Percentiles rank a stretch among this genome's conserved stretches.
Conservation (phyloP, 2,329 filamentous ascomycete genomes). For the Fusarium transvaalense region DNA sequence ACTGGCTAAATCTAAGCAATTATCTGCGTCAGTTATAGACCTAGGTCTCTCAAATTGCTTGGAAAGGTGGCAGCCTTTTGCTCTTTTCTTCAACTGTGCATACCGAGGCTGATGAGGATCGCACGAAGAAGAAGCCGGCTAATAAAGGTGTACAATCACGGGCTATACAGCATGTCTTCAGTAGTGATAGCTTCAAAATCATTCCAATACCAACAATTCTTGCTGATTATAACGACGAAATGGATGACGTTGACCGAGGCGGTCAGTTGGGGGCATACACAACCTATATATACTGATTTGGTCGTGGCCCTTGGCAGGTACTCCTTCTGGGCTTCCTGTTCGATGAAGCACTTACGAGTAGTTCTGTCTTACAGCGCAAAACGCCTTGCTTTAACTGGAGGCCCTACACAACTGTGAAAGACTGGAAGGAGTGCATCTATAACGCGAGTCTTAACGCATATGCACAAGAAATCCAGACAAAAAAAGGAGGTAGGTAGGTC, state of each 20-base stretch:
- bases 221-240: neutral
- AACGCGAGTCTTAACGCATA: neutral
- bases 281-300: neutral
- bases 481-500: neutral
- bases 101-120: neutral
- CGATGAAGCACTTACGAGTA: neutral
- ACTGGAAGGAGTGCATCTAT: neutral
- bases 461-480: neutral
- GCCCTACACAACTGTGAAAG: neutral
- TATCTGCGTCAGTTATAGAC: neutral
- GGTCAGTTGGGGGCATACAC: neutral
- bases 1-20: neutral
- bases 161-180: neutral
- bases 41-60: neutral
- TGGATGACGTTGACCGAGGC: neutral
- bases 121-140: neutral
- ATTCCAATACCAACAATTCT: neutral
- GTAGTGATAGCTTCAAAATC: neutral
- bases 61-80: neutral
- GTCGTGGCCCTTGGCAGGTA: neutral
- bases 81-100: neutral
- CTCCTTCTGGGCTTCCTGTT: neutral
- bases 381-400: neutral
- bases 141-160: neutral
- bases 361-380: neutral